Evolutionary conservation across 2,329 filamentous ascomycete species (phyloP).

Genomic region (Davidsoniella virescens): DNA sequence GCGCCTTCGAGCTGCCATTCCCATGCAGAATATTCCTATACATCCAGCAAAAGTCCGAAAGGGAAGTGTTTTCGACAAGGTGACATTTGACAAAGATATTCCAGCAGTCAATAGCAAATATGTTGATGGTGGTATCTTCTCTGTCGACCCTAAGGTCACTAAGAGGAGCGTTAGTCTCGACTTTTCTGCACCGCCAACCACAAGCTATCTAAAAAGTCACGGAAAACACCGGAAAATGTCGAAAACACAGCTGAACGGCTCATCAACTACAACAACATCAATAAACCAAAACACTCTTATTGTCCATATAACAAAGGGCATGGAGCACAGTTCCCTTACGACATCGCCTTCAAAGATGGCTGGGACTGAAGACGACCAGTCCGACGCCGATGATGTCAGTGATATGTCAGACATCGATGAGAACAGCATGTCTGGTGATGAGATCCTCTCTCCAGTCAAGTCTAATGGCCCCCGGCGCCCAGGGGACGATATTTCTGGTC

Average conservation of each 20-base stretch:
- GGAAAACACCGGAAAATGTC: slow-evolving; percentile 22
- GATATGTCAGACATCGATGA: slow-evolving; percentile 40
- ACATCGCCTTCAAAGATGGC: slow-evolving; percentile 26
- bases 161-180: slow-evolving; percentile 19
- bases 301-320: slow-evolving; percentile 21
- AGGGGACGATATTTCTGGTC: slow-evolving; percentile 38
- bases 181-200: slow-evolving; percentile 26
- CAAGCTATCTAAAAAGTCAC: slow-evolving; percentile 32
- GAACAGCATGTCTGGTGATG: slow-evolving; percentile 33
- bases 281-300: slow-evolving; percentile 20
- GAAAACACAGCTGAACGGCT: background rate
- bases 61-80: slow-evolving; percentile 35
- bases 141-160: slow-evolving; percentile 24
- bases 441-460: slow-evolving; percentile 33
- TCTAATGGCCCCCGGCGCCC: slow-evolving; percentile 20
- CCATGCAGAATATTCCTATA: slow-evolving; percentile 14
- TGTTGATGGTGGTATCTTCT: slow-evolving; percentile 37
- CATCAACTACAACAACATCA: background rate
- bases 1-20: slow-evolving; percentile 34
- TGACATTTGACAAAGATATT: slow-evolving; percentile 36
- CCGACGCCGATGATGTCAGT: slow-evolving; percentile 34
- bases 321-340: slow-evolving; percentile 22
- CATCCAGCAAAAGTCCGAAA: slow-evolving; percentile 19
- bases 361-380: slow-evolving; percentile 16
- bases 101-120: slow-evolving; percentile 43